A percentile compares a stretch with the other conserved stretches of the same genome.
These are phyloP conservation scores for Pestalotiopsis sp. DNA, from an alignment of 2,329 filamentous ascomycete genomes.

Conservation along the genomic window DNA sequence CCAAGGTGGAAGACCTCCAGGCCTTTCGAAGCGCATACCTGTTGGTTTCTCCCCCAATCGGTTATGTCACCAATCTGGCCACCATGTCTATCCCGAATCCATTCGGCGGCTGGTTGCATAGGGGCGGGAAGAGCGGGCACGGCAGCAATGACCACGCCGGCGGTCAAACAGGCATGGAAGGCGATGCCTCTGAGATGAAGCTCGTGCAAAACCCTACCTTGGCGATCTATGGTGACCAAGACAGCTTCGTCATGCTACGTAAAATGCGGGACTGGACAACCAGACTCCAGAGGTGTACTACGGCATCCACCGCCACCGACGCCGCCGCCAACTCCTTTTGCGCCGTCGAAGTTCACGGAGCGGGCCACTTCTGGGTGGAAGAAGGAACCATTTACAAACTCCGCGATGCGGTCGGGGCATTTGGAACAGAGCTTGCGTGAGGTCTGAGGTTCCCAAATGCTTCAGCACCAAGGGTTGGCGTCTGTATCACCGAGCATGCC, in stretches of 20 bases:
- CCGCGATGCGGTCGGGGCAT: slow-evolving; percentile 31
- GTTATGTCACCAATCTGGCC: slow-evolving; percentile 60
- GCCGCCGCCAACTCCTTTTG: slow-evolving; percentile 37
- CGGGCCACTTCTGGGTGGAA: slow-evolving; percentile 68
- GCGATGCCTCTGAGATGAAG: slow-evolving; percentile 50
- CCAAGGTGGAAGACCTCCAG: slow-evolving; percentile 35
- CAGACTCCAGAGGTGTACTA: slow-evolving; percentile 45
- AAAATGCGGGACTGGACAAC: slow-evolving; percentile 69
- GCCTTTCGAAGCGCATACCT: slow-evolving; percentile 56
- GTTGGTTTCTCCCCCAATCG: slow-evolving; percentile 69
- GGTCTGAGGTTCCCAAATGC: slow-evolving; percentile 4
- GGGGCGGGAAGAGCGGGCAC: slow-evolving; percentile 16
- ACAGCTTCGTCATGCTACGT: slow-evolving; percentile 70
- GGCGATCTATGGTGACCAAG: slow-evolving; percentile 73
- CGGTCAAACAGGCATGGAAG: slow-evolving; percentile 2
- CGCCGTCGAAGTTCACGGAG: slow-evolving; percentile 50
- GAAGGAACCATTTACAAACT: slow-evolving; percentile 45
- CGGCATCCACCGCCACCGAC: slow-evolving; percentile 31
- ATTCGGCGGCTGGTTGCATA: slow-evolving; percentile 23
- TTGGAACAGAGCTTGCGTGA: slow-evolving; percentile 20
- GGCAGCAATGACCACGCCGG: neutral
- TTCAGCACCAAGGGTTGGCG: neutral
- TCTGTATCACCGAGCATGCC: neutral
- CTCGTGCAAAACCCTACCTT: slow-evolving; percentile 63
- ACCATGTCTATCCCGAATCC: slow-evolving; percentile 58